Conservation (phyloP, 345 rosid genomes). For the Gynandropsis gynandra region DNA sequence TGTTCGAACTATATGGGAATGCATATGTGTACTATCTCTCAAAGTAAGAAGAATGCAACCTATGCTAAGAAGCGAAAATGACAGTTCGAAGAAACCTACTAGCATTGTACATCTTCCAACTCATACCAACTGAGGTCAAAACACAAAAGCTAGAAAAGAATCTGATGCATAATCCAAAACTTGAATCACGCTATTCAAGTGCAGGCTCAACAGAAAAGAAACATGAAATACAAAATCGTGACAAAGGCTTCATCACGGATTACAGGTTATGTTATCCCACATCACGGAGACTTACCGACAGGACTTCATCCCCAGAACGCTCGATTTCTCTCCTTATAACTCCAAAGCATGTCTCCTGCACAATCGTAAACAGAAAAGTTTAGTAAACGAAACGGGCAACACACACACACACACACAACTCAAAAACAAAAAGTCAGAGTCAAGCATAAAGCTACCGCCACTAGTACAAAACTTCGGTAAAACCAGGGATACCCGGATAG, state of each 20-base stretch:
- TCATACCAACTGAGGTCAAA: too few species aligned
- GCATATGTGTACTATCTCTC: too few species aligned
- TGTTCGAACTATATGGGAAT: not conserved
- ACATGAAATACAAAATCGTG: not conserved
- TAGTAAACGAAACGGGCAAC: not conserved
- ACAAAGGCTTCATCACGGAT: not conserved
- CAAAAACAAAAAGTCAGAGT: conserved; percentile 17
- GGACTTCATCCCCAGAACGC: conserved; percentile 57
- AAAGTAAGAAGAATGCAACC: too few species aligned
- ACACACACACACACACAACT: conserved; percentile 1
- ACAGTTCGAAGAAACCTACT: too few species aligned
- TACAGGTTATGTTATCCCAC: not conserved
- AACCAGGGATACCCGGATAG: not conserved
- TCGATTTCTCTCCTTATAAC: conserved; percentile 75
- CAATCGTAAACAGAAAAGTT: not conserved
- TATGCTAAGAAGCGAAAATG: too few species aligned
- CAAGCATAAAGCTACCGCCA: not conserved
- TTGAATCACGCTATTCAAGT: too few species aligned
- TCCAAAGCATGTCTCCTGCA: conserved; percentile 80
- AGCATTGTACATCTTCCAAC: too few species aligned
- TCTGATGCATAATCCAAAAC: too few species aligned
- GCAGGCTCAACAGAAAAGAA: too few species aligned
- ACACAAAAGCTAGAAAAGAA: too few species aligned
- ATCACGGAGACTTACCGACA: conserved; percentile 30
- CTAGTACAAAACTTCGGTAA: not conserved